These are phyloP conservation scores for Geum urbanum DNA, from an alignment of 306 rosid species.

Conservation along the genomic window DNA sequence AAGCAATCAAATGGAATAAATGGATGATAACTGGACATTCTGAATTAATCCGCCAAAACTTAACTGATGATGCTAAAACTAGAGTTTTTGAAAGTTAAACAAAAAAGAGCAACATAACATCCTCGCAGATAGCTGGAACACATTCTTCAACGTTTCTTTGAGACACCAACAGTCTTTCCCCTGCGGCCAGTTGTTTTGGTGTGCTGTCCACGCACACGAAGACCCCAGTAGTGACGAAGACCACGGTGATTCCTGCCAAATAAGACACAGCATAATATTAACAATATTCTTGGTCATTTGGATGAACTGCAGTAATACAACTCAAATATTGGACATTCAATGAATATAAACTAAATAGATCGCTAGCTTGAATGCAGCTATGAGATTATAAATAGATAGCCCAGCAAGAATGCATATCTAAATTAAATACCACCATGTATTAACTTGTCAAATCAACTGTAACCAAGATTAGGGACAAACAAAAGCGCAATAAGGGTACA, in stretches of 20 bases:
- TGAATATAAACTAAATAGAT: background rate
- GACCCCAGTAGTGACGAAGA: constrained; percentile 99
- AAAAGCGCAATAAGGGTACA: background rate
- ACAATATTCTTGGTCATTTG: background rate
- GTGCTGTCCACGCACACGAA: constrained; percentile 99
- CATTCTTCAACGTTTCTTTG: constrained; percentile 75
- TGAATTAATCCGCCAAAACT: constrained; percentile 27
- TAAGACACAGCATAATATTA: constrained; percentile 2
- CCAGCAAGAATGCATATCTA: too few species aligned
- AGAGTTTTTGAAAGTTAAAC: constrained; percentile 14
- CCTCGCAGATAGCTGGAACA: constrained; percentile 12
- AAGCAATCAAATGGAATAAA: background rate
- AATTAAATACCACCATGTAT: too few species aligned
- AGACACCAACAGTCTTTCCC: constrained; percentile 98
- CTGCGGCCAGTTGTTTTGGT: constrained; percentile 98
- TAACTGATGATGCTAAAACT: constrained; percentile 17
- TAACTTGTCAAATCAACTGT: background rate
- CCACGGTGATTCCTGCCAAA: constrained; percentile 93
- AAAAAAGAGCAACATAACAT: constrained; percentile 23
- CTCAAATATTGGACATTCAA: background rate
- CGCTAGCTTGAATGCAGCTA: too few species aligned
- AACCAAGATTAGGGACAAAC: background rate
- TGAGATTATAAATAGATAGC: too few species aligned
- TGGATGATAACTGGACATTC: constrained; percentile 16
- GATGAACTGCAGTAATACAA: background rate